Base-by-base conservation (phyloP, 768 basidiomycete species). In the Tricholoma bakamatsutake region DNA sequence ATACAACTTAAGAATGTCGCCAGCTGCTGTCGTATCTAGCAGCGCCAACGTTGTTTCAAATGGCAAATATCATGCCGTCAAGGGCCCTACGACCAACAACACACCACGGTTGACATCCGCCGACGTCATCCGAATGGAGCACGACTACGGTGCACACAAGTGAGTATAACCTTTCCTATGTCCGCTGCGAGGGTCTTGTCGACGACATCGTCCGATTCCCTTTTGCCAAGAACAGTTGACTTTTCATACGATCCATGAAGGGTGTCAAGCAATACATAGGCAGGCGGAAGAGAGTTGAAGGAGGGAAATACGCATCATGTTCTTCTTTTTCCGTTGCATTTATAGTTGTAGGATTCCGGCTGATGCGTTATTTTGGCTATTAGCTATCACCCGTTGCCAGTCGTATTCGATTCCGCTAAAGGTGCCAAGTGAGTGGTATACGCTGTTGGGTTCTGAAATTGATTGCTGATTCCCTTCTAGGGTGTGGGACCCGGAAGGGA, bases 401-500 rank as follows among this genome's bases (percentile, higher is more conserved):
- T 97, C 58, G 95, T 97, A 50, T 96, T 98, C 65, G 93, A 97
- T 61, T 80, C 82, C 45, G 96, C 90, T 18, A 80, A 81, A 59
- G 97, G 96, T 42, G 93, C 90, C 24, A 90, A 85, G 90, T 93
- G 79, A 80, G 88, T 76, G 52, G 46, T 69, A 77, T 79, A 69
- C 60, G 76, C 71, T 54, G 58, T 62, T 68, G 57, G 60, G 68
- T 55, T 33, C 30, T 30, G 15, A n/a, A 9, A 50, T 12, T 45
- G 43, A 45, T 10, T 24, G 43, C 57, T 61, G 59, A 58, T 66
- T 57, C 52, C 43, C 57, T 54, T 49, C 46, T 62, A 80, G 79
- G 64, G 92, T 93, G 68, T 96, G 91, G 90, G 95, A 97, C 67
- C 90, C 88, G 3, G 94, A 96, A 78, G 95, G 94, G 59, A 87